Evolutionary conservation across 371 early-diverging fungal species (phyloP).

Genomic region (Circinella minor): DNA sequence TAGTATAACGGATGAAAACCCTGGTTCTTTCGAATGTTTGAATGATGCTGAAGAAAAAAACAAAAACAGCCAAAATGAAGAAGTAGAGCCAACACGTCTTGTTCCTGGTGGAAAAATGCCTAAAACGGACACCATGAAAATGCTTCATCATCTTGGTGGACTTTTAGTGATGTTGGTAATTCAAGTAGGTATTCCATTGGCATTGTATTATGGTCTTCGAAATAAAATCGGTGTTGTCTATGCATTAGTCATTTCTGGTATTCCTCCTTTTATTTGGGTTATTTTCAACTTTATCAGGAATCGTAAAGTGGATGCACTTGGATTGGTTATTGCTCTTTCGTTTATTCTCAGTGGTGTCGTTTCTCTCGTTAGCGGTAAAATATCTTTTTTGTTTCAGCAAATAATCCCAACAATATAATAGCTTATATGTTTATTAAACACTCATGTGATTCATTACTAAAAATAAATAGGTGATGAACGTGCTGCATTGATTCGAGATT

Average conservation of each 20-base stretch:
- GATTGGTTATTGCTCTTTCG: constrained; percentile 37
- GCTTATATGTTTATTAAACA: no score
- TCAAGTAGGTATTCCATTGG: constrained; percentile 37
- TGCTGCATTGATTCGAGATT: constrained; percentile 43
- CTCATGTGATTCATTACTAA: background rate
- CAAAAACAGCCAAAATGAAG: background rate
- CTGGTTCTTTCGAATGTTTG: background rate
- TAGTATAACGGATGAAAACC: background rate
- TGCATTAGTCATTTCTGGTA: constrained; percentile 52
- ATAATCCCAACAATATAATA: background rate
- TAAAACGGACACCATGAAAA: background rate
- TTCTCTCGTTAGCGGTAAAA: constrained; percentile 40
- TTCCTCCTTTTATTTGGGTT: constrained; percentile 44
- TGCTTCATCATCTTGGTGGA: background rate
- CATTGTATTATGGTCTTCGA: constrained; percentile 39
- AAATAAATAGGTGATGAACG: background rate
- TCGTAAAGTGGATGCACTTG: constrained; percentile 42
- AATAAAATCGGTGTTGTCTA: constrained; percentile 26
- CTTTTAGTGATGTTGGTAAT: constrained; percentile 20
- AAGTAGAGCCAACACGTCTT: background rate
- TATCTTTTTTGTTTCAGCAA: background rate
- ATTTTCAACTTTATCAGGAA: constrained; percentile 25
- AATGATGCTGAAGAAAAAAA: background rate
- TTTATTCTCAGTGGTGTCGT: constrained; percentile 48
- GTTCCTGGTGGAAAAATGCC: background rate